Base-by-base conservation (phyloP, 495 filamentous ascomycete genomes). In the Staphylotrichum tortipilum region DNA sequence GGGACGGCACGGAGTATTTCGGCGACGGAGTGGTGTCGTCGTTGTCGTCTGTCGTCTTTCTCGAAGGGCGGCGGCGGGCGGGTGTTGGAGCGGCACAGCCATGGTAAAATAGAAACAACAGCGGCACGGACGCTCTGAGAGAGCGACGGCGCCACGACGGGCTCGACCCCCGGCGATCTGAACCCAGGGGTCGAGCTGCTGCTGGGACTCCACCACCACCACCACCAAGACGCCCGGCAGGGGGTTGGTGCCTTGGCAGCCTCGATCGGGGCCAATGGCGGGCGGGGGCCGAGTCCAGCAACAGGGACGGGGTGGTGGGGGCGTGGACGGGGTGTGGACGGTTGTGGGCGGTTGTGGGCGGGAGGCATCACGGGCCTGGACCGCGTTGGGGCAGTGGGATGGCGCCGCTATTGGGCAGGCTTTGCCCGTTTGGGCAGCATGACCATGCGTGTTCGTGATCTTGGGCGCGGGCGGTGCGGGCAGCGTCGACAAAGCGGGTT, bases 61-160 rank as follows among this genome's bases (percentile, higher is more conserved):
- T 30, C 15, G 18, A n/a, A 26, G 7, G 21, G 21, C 28, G 28
- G 12, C 19, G 19, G 19, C 11, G n/a, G 10, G 23, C 22, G 24
- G 15, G n/a, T 3, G 17, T 28, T 9, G 38, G 31, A 56, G 44
- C 28, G 44, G 48, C 18, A n/a, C n/a, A 44, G 24, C 26, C 29
- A 44, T 7, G 37, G 45, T 53, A 50, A 53, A 50, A 57, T 46
- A 53, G 46, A 43, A 53, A 53, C 39, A 41, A 50, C 37, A 28
- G 41, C 49, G 39, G 49, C 49, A 33, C 49, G 22, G 54, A 19
- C n/a, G n/a, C n/a, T n/a, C n/a, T 18, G 42, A 48, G 39, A 18
- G 47, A 47, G 52, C 52, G 41, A 38, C 52, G 23, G 17, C 41
- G 18, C 38, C 29, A 18, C 50, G n/a, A 53, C 37, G 33, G n/a